Evolutionary conservation across 495 filamentous ascomycete genomes (phyloP).

Genomic region (Penicillium crystallinum): DNA sequence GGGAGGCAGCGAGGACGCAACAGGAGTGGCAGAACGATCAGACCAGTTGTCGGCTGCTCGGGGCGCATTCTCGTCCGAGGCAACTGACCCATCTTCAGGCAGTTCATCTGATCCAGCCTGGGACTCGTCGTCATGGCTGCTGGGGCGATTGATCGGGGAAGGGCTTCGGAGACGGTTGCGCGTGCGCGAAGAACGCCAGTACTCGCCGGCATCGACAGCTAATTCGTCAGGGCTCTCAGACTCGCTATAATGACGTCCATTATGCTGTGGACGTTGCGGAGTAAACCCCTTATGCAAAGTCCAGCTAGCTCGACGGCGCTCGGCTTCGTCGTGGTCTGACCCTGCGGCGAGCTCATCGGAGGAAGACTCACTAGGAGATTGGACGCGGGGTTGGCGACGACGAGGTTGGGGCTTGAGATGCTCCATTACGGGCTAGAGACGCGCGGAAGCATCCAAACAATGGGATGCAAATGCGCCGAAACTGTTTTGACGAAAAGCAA

Average conservation of each 20-base stretch:
- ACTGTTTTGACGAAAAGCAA: background rate
- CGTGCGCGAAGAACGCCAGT: conserved; percentile 33
- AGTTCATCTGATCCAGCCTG: conserved; percentile 14
- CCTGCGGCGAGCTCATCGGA: conserved; percentile 48
- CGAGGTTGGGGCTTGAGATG: conserved; percentile 46
- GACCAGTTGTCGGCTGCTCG: conserved; percentile 16
- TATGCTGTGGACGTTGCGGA: conserved; percentile 31
- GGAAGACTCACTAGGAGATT: conserved; percentile 43
- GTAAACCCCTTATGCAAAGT: conserved; percentile 30
- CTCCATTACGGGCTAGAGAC: conserved; percentile 23
- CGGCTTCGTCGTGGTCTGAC: conserved; percentile 39
- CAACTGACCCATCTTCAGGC: conserved; percentile 14
- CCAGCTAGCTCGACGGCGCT: conserved; percentile 40
- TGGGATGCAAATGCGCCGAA: conserved; percentile 8
- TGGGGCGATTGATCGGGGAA: conserved; percentile 17
- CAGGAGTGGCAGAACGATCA: conserved; percentile 30
- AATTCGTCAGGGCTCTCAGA: conserved; percentile 46
- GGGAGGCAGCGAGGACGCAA: conserved; percentile 34
- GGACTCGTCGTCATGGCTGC: conserved; percentile 12
- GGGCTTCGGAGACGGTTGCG: conserved; percentile 23
- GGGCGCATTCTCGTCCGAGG: conserved; percentile 2
- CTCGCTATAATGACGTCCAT: conserved; percentile 27
- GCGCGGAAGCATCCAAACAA: conserved; percentile 4
- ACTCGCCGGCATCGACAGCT: conserved; percentile 35
- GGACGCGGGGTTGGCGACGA: conserved; percentile 38